Conservation (phyloP, 805 yeast species). For the Pichia rugopelliculosa region DNA sequence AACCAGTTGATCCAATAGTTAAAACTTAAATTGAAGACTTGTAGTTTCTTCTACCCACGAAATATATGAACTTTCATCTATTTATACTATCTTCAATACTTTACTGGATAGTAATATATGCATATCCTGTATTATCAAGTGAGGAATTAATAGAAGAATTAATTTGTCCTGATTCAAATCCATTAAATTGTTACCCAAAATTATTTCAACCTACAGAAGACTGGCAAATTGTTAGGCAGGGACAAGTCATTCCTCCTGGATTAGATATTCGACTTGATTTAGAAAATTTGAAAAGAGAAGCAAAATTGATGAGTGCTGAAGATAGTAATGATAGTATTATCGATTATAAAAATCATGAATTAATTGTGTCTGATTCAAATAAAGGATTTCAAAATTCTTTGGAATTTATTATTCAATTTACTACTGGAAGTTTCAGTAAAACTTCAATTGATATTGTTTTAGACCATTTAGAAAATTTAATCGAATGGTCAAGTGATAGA, state of each 20-base stretch:
- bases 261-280: slow-evolving; percentile 67
- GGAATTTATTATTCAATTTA: slow-evolving; percentile 2
- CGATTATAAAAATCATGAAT: slow-evolving; percentile 8
- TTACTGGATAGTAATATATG: neutral
- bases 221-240: slow-evolving; percentile 64
- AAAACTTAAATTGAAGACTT: no score
- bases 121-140: slow-evolving; percentile 1
- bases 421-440: neutral
- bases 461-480: slow-evolving; percentile 33
- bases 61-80: neutral
- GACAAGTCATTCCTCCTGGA: slow-evolving; percentile 78
- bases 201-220: slow-evolving; percentile 55
- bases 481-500: slow-evolving; percentile 60
- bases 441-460: neutral
- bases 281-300: slow-evolving; percentile 65
- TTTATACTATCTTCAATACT: neutral
- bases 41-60: no score
- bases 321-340: neutral
- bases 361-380: slow-evolving; percentile 4
- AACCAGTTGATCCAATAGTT: no score
- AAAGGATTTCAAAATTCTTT: slow-evolving; percentile 3
- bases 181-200: slow-evolving; percentile 53
- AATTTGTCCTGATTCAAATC: slow-evolving; percentile 37
- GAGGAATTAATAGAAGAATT: slow-evolving; percentile 9
- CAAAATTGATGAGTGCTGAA: slow-evolving; percentile 40